phyloP scores from a whole-genome alignment of 75 land plant genomes.

The Chamaecyparis obtusa region DNA sequence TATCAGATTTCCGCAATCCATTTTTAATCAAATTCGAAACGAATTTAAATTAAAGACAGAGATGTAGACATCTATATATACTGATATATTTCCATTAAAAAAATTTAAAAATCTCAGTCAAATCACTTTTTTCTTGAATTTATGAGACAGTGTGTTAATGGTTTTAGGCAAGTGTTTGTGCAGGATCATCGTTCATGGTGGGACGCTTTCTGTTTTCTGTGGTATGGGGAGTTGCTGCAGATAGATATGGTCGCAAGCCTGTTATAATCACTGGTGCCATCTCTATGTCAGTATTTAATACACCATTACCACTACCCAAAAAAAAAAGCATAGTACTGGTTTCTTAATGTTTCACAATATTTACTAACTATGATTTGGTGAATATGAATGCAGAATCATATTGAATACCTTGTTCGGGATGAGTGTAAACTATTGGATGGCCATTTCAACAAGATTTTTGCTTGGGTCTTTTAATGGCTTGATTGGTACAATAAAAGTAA shows the following conservation, averaged over 20 bases:
- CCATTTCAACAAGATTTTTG: constrained; percentile 30
- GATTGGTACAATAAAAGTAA: constrained; percentile 34
- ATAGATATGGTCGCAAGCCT: neutral
- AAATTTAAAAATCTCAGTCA: too few species aligned
- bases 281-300: neutral
- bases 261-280: too few species aligned
- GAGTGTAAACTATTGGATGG: constrained; percentile 41
- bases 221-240: constrained; percentile 26
- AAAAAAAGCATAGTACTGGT: too few species aligned
- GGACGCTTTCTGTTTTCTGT: constrained; percentile 30
- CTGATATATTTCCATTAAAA: too few species aligned
- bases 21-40: too few species aligned
- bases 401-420: constrained; percentile 36
- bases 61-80: too few species aligned
- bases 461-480: constrained; percentile 40
- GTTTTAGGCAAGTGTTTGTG: too few species aligned
- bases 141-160: too few species aligned
- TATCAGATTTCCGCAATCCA: too few species aligned
- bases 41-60: too few species aligned
- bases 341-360: neutral
- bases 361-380: neutral
- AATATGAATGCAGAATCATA: constrained; percentile 14
- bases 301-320: too few species aligned
- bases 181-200: constrained; percentile 41
- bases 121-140: too few species aligned